Evolutionary conservation across 2,329 filamentous ascomycete genomes (phyloP).

Genomic region (Pseudogymnoascus sp.): DNA sequence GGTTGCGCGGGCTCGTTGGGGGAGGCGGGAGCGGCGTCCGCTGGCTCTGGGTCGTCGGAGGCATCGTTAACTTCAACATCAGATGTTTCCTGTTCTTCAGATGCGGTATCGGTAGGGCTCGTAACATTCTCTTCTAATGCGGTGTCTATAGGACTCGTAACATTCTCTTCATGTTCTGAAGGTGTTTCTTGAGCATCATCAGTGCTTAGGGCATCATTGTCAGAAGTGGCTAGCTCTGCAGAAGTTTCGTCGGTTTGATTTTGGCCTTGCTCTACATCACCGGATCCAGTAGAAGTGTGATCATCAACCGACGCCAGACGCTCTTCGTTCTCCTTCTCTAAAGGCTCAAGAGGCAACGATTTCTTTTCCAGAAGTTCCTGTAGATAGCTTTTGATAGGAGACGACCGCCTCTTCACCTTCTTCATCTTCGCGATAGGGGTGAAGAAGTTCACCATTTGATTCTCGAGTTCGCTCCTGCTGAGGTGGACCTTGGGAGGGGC

Average conservation of each 20-base stretch:
- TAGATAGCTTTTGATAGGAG: conserved; percentile 13
- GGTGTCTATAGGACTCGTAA: not conserved
- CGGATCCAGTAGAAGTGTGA: not conserved
- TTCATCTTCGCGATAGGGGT: conserved; percentile 7
- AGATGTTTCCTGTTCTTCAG: not conserved
- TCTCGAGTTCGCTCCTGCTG: conserved; percentile 3
- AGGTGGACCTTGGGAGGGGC: conserved; percentile 7
- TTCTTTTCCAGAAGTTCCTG: conserved; percentile 1
- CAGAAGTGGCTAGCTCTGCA: not conserved
- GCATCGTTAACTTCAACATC: not conserved
- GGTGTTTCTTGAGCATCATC: not conserved
- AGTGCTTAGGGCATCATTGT: not conserved
- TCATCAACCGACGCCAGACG: not conserved
- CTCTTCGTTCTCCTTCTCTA: not conserved
- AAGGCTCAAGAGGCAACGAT: not conserved
- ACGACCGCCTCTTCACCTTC: conserved; percentile 5
- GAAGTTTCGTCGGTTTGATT: not conserved
- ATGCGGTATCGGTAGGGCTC: not conserved
- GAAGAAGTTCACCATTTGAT: conserved; percentile 7
- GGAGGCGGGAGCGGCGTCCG: not conserved
- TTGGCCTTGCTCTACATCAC: not conserved
- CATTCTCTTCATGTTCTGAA: not conserved
- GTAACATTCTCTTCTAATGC: not conserved
- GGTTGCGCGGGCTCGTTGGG: not conserved
- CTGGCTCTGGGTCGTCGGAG: not conserved